phyloP scores from a whole-genome alignment of 2,329 filamentous ascomycete genomes.

The Dothidotthia symphoricarpi region DNA sequence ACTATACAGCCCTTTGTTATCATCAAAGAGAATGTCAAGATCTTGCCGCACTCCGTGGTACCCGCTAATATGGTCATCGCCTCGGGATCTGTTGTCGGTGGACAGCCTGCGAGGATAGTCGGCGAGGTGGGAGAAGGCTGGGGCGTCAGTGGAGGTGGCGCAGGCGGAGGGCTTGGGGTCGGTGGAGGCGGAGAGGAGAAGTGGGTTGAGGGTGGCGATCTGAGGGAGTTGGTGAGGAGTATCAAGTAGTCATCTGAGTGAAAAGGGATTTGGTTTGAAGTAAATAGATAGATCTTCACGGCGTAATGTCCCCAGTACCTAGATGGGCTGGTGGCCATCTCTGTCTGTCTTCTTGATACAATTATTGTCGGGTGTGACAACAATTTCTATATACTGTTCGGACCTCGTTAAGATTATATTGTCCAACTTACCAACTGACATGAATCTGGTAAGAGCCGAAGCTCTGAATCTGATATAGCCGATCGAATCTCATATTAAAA shows the following conservation, averaged over 20 bases:
- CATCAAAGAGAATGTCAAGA: slow-evolving; percentile 87
- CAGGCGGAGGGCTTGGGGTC: slow-evolving; percentile 35
- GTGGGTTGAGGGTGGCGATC: slow-evolving; percentile 52
- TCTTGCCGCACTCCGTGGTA: slow-evolving; percentile 80
- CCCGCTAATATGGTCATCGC: slow-evolving; percentile 88
- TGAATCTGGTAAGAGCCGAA: too few species aligned
- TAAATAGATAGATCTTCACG: too few species aligned
- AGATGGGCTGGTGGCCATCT: too few species aligned
- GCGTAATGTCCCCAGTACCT: too few species aligned
- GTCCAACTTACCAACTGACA: too few species aligned
- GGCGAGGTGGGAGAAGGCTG: slow-evolving; percentile 54
- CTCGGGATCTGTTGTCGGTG: slow-evolving; percentile 84
- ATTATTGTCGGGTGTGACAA: too few species aligned
- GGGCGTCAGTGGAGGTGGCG: slow-evolving; percentile 43
- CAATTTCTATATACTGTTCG: too few species aligned
- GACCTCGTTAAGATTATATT: too few species aligned
- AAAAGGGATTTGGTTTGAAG: too few species aligned
- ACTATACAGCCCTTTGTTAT: slow-evolving; percentile 84
- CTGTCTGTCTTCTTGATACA: too few species aligned
- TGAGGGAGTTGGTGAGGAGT: slow-evolving; percentile 50
- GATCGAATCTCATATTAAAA: too few species aligned
- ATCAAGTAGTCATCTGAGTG: slow-evolving; percentile 32
- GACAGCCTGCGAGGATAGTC: slow-evolving; percentile 48
- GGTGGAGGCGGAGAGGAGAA: slow-evolving; percentile 45
- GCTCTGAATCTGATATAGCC: too few species aligned